Evolutionary conservation across 805 yeast genomes (phyloP), one percentile per base, ranked within the genome.

Genomic region (Helenozyma baotianmanensis): DNA sequence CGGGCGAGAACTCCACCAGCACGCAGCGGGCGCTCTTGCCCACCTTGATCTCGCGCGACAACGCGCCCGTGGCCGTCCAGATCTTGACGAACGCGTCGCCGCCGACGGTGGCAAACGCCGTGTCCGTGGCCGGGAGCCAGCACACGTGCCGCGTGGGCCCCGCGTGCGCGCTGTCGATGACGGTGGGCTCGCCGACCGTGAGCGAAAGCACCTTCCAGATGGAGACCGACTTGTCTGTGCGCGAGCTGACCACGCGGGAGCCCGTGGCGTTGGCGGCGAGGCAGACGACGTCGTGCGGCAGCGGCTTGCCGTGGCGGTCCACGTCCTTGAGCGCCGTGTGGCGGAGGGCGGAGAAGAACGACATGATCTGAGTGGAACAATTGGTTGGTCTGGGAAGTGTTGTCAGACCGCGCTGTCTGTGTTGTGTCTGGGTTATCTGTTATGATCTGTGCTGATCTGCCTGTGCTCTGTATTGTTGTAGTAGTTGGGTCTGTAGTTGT

Each of bases 41-140:
- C 1, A 64, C 58, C 18, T 47, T 42, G 9, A 45, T 14, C 19
- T 40, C 42, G 10, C 43, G 23, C 23, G 43, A 43, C 12, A 38
- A 35, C 19, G 34, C 23, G 6, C 48, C 49, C 12, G 24, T 23
- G 5, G 30, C 31, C 15, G 33, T 31, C 49, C 49, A 45, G 16
- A 73, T 39, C 42, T 70, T 69, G 23, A 77, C 54, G 27, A 39
- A 45, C 9, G 60, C 59, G 43, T 74, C 82, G 18, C 62, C 45
- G 5, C 76, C 76, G 22, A 71, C 76, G 5, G 73, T 60, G 3
- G 72, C 78, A 33, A 77, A 58, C 9, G 59, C 44, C 25, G 60
- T 59, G 18, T 74, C 73, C 18, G 60, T 49, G 13, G 48, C 48
- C 1, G 82, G 80, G 29, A 69, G 58, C 80, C 80, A 77, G 2